phyloP scores from a whole-genome alignment of 192 early-diverging fungal genomes.

The Umbelopsis ramanniana region DNA sequence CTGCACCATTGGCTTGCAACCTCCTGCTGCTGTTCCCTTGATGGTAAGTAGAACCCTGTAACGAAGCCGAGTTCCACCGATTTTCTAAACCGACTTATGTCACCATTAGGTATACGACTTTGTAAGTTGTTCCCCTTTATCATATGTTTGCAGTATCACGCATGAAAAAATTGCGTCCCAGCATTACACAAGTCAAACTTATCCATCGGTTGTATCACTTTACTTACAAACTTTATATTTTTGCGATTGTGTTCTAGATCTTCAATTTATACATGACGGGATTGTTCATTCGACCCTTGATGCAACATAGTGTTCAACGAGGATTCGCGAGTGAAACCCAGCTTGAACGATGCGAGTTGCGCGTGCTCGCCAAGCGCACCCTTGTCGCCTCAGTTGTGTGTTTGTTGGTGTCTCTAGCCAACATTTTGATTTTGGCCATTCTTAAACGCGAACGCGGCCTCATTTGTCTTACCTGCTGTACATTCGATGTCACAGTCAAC shows the following conservation, averaged over 20 bases:
- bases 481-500: slow-evolving; percentile 54
- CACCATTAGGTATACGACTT: slow-evolving; percentile 36
- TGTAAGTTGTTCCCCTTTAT: slow-evolving; percentile 25
- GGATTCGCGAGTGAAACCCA: slow-evolving; percentile 29
- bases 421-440: slow-evolving; percentile 46
- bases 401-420: slow-evolving; percentile 45
- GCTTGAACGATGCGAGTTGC: slow-evolving; percentile 25
- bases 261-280: slow-evolving; percentile 45
- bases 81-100: not conserved
- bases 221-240: too few relatives aligned
- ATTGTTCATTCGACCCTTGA: slow-evolving; percentile 40
- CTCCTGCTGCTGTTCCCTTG: slow-evolving; percentile 38
- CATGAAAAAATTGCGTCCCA: not conserved
- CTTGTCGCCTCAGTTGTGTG: slow-evolving; percentile 49
- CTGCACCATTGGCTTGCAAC: slow-evolving; percentile 42
- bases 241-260: slow-evolving; percentile 16
- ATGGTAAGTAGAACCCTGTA: slow-evolving; percentile 29
- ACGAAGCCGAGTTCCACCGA: not conserved
- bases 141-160: not conserved
- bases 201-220: not conserved
- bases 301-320: not conserved
- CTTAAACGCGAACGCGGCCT: slow-evolving; percentile 50
- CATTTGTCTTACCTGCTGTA: slow-evolving; percentile 56
- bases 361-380: slow-evolving; percentile 46
- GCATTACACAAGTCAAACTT: not conserved